Evolutionary conservation across 73 alveolate species (phyloP).

Genomic region (Paraurostyla sp.): DNA sequence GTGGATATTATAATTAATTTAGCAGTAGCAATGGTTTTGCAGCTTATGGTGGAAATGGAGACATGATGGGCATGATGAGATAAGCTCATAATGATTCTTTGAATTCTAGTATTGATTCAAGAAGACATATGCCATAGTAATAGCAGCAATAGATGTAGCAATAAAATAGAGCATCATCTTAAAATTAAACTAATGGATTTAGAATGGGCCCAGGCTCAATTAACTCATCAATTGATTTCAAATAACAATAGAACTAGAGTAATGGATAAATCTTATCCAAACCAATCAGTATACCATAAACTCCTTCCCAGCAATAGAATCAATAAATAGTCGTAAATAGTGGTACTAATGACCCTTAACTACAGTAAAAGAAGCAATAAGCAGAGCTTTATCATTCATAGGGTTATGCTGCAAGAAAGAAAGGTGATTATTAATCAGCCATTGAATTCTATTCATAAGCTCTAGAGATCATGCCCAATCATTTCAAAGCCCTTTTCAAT

Average conservation of each 20-base stretch:
- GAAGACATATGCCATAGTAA: not conserved
- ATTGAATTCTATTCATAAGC: slow-evolving; percentile 83
- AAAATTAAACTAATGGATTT: too few species aligned
- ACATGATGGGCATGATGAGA: slow-evolving; percentile 48
- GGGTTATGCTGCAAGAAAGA: slow-evolving; percentile 87
- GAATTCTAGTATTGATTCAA: slow-evolving; percentile 45
- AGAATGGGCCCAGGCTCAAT: too few species aligned
- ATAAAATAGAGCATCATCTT: too few species aligned
- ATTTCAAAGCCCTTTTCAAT: slow-evolving; percentile 89
- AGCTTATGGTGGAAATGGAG: too few species aligned
- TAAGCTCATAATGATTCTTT: slow-evolving; percentile 47
- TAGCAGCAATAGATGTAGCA: too few species aligned
- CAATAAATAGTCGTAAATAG: not conserved
- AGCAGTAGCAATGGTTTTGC: too few species aligned
- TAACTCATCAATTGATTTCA: slow-evolving; percentile 47
- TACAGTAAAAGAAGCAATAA: slow-evolving; percentile 60
- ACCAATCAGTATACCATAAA: slow-evolving; percentile 40
- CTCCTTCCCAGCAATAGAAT: not conserved
- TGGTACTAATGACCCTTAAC: too few species aligned
- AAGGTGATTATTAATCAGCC: slow-evolving; percentile 83
- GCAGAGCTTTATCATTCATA: slow-evolving; percentile 82
- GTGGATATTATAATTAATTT: not conserved
- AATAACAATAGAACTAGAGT: not conserved
- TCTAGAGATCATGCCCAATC: slow-evolving; percentile 80
- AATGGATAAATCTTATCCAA: not conserved